These are phyloP conservation scores for Pseudohyphozyma bogoriensis DNA, from an alignment of 768 basidiomycete species.

Conservation along the genomic window DNA sequence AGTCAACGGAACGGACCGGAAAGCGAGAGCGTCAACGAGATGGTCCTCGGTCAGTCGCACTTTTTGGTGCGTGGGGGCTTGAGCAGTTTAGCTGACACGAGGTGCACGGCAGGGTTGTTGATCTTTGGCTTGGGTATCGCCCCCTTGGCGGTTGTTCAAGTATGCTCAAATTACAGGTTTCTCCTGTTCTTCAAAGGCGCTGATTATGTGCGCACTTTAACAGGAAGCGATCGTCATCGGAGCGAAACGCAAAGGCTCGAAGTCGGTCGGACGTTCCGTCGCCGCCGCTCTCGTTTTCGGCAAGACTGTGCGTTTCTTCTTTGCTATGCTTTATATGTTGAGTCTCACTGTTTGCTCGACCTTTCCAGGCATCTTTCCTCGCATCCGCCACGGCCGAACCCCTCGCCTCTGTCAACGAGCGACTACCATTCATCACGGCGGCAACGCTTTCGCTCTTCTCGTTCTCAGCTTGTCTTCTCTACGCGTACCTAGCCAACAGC, in stretches of 20 bases:
- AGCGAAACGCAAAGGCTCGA: conserved; percentile 51
- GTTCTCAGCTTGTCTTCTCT: conserved; percentile 58
- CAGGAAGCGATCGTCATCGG: conserved; percentile 74
- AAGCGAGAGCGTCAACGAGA: conserved; percentile 44
- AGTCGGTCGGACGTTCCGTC: conserved; percentile 64
- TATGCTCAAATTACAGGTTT: no score
- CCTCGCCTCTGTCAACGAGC: conserved; percentile 55
- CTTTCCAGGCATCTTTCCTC: conserved; percentile 56
- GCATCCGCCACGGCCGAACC: conserved; percentile 67
- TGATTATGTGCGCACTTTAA: no score
- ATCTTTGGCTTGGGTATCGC: conserved; percentile 69
- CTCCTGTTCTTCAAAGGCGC: no score
- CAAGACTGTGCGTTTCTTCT: conserved; percentile 46
- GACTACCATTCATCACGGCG: conserved; percentile 64
- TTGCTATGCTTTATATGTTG: no score
- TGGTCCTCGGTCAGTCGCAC: conserved; percentile 1
- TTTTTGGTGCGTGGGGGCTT: neutral
- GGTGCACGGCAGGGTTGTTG: conserved; percentile 49
- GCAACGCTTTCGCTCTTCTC: conserved; percentile 56
- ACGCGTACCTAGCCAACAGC: conserved; percentile 43
- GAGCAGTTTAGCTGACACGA: neutral
- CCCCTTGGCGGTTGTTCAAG: conserved; percentile 58
- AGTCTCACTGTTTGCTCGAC: no score
- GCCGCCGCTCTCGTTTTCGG: conserved; percentile 75
- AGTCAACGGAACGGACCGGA: conserved; percentile 60